These are phyloP conservation scores for Volvox carteri DNA, from an alignment of 163 green algal genomes.

Conservation along the genomic window DNA sequence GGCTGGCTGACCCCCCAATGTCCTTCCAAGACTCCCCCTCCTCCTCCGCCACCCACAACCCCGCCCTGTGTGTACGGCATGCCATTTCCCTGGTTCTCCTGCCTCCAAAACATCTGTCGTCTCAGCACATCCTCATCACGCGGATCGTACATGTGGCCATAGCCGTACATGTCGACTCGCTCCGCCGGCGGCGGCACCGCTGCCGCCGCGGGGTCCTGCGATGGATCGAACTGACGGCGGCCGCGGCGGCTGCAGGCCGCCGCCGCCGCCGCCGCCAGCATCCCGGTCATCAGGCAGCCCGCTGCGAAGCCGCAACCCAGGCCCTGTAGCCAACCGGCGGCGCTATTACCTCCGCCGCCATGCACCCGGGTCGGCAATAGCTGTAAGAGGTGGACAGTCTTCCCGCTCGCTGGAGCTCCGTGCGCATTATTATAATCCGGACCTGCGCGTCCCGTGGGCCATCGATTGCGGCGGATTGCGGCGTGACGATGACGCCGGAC, in stretches of 20 bases:
- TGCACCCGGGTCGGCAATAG: too few species aligned
- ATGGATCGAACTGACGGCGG: neutral
- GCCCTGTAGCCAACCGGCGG: neutral
- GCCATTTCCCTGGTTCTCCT: neutral
- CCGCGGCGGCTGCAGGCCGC: neutral
- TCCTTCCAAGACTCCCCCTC: neutral
- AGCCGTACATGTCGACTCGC: neutral
- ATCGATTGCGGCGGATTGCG: too few species aligned
- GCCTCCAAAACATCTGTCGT: neutral
- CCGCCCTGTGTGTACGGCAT: constrained; percentile 14
- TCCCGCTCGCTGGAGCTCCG: too few species aligned
- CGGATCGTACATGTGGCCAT: neutral
- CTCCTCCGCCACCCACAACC: neutral
- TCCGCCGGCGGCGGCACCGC: neutral
- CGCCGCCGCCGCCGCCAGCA: neutral
- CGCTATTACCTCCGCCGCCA: neutral
- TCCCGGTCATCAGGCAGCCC: neutral
- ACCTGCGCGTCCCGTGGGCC: too few species aligned
- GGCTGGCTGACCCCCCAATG: neutral
- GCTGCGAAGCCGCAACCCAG: neutral
- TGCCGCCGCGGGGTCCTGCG: neutral
- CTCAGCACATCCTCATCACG: neutral
- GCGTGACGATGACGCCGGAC: too few species aligned
- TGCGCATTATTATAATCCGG: too few species aligned
- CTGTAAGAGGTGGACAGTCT: too few species aligned